Evolutionary conservation across 2,329 filamentous ascomycete genomes (phyloP).

Genomic region (Lanzia echinophila): DNA sequence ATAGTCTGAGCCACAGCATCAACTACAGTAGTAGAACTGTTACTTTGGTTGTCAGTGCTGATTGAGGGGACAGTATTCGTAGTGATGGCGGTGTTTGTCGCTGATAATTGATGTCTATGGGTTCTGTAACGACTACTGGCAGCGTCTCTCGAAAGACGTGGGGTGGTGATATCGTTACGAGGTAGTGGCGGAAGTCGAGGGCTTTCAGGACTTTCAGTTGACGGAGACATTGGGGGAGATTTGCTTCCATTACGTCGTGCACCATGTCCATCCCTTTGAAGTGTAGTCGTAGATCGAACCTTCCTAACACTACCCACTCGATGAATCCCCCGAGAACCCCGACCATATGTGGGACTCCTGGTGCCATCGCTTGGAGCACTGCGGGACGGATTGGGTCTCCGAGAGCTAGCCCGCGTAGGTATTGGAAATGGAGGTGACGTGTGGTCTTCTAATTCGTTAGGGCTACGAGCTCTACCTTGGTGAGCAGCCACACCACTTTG

Average conservation of each 20-base stretch:
- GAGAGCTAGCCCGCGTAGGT: slow-evolving; percentile 79
- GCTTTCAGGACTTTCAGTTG: slow-evolving; percentile 62
- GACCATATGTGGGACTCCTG: slow-evolving; percentile 65
- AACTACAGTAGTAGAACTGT: slow-evolving; percentile 73
- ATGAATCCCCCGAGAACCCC: slow-evolving; percentile 45
- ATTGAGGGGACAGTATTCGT: slow-evolving; percentile 19
- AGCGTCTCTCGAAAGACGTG: slow-evolving; percentile 37
- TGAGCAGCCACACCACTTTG: slow-evolving; percentile 71
- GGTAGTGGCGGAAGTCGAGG: slow-evolving; percentile 67
- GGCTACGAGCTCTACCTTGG: slow-evolving; percentile 55
- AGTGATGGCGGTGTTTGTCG: slow-evolving; percentile 41
- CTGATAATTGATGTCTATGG: slow-evolving; percentile 54
- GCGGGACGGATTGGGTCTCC: slow-evolving; percentile 58
- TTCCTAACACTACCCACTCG: slow-evolving; percentile 66
- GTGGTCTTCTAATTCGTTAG: slow-evolving; percentile 52
- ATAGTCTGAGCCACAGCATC: slow-evolving; percentile 97
- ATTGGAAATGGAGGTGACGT: slow-evolving; percentile 82
- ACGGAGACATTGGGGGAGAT: slow-evolving; percentile 60
- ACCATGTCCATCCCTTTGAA: slow-evolving; percentile 49
- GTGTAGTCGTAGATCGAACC: slow-evolving; percentile 71
- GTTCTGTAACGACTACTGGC: slow-evolving; percentile 37
- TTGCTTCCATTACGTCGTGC: slow-evolving; percentile 45
- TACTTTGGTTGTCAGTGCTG: slow-evolving; percentile 18
- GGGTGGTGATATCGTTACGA: slow-evolving; percentile 62
- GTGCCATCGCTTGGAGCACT: slow-evolving; percentile 65